Base-by-base conservation (phyloP, 257 asterid species). In the Solanum bulbocastanum region DNA sequence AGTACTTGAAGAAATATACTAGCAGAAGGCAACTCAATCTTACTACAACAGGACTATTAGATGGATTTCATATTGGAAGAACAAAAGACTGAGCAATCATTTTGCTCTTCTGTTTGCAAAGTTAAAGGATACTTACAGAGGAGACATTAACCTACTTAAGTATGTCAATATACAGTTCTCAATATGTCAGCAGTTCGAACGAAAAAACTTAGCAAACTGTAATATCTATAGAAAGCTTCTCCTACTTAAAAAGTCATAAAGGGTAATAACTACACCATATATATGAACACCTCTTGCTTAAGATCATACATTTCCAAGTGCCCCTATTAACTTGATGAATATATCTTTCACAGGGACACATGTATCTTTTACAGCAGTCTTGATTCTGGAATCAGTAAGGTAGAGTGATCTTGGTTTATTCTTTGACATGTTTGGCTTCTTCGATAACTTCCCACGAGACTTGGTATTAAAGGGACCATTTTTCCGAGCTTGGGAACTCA, bases 301-400 rank as follows among this genome's bases (percentile, higher is more conserved):
- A 7, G 84, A 42, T 85, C 81, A 33, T 79, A 71, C 76, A 88
- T 87, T 56, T 71, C 90, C 89, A 86, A 93, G 89, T 83, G 92
- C 93, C 66, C 88, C 89, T 62, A 88, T 85, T 84, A 93, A 86
- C 90, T 91, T 91, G 42, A 88, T 76, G 89, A 92, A 92, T 87
- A 93, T 73, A 87, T 87, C 86, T 66, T 91, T 91, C 91, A 95
- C 96, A 23, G 94, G 93, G 72, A 93, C 93, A 90, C 98, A 93
- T 27, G 88, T 75, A 39, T 71, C 73, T 83, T 23, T 42, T 86
- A 85, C 35, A 88, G 81, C 83, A 52, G 68, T 22, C 87, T 90
- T 87, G 27, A 44, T 60, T 32, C 74, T 73, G 40, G 30, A 40
- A 46, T 69, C 42, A 83, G 79, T 86, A 58, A 18, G 49, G 25